Conservation (phyloP, 2,329 filamentous ascomycete genomes). For the Sclerotinia minor region DNA sequence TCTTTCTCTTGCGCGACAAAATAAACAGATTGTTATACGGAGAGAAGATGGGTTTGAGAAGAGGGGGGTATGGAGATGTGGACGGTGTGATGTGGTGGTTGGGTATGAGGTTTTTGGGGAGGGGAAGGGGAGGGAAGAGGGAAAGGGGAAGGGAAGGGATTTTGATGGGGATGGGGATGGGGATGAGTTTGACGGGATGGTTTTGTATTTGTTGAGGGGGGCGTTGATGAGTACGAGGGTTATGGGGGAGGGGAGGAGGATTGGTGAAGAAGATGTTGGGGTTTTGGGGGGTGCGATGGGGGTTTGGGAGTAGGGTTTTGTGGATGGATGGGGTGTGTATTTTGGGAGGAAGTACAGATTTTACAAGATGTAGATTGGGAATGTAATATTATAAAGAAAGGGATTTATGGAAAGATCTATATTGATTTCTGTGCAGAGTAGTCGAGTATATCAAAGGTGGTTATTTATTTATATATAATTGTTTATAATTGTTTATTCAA, state of each 20-base stretch:
- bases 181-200: neutral
- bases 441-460: neutral
- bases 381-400: neutral
- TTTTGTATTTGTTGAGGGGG: neutral
- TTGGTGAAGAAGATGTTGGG: constrained; percentile 60
- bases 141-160: too few relatives aligned
- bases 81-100: constrained; percentile 1
- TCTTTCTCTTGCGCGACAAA: neutral
- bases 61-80: constrained; percentile 1
- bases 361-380: neutral
- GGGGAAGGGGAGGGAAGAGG: neutral
- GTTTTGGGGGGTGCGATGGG: constrained; percentile 36
- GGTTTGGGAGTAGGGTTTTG: constrained; percentile 19
- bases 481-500: neutral
- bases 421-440: neutral
- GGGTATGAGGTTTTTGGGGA: constrained; percentile 5
- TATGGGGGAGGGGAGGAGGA: constrained; percentile 61
- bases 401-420: too few relatives aligned
- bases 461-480: neutral
- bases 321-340: neutral
- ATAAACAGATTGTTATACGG: neutral
- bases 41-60: constrained; percentile 12
- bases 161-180: neutral
- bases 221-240: constrained; percentile 24
- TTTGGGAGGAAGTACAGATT: too few relatives aligned